Conservation (phyloP, 2,329 filamentous ascomycete genomes). For the Pestalotiopsis sp. region DNA sequence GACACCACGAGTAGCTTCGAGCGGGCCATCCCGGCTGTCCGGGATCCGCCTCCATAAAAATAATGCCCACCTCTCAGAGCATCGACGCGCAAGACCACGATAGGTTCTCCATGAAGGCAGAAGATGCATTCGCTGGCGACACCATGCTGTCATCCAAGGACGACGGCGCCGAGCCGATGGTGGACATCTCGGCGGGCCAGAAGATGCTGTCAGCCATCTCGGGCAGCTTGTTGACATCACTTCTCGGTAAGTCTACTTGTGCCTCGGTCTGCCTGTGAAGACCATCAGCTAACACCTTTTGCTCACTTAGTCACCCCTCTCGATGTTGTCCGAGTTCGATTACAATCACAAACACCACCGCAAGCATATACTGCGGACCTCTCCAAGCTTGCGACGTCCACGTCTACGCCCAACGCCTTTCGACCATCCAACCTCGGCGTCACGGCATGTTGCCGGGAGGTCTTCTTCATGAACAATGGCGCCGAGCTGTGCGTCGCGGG, state of each 20-base stretch:
- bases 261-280: conserved; percentile 1
- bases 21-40: conserved; percentile 29
- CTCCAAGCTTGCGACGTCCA: conserved; percentile 57
- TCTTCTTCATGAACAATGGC: conserved; percentile 93
- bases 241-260: conserved; percentile 69
- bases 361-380: conserved; percentile 47
- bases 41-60: conserved; percentile 23
- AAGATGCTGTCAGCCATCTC: conserved; percentile 95
- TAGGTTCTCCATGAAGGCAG: conserved; percentile 32
- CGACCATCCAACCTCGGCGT: conserved; percentile 83
- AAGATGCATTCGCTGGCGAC: conserved; percentile 36
- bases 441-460: conserved; percentile 92
- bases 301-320: conserved; percentile 77
- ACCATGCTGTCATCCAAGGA: conserved; percentile 36
- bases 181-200: conserved; percentile 79
- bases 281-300: neutral
- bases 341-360: conserved; percentile 76
- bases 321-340: conserved; percentile 92
- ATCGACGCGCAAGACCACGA: conserved; percentile 40
- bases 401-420: conserved; percentile 66
- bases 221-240: conserved; percentile 85
- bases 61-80: conserved; percentile 26
- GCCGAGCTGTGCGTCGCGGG: conserved; percentile 80
- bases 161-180: conserved; percentile 44
- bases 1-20: conserved; percentile 5